phyloP scores from a whole-genome alignment of 768 basidiomycete genomes.

The Leccinum aurantiacum region DNA sequence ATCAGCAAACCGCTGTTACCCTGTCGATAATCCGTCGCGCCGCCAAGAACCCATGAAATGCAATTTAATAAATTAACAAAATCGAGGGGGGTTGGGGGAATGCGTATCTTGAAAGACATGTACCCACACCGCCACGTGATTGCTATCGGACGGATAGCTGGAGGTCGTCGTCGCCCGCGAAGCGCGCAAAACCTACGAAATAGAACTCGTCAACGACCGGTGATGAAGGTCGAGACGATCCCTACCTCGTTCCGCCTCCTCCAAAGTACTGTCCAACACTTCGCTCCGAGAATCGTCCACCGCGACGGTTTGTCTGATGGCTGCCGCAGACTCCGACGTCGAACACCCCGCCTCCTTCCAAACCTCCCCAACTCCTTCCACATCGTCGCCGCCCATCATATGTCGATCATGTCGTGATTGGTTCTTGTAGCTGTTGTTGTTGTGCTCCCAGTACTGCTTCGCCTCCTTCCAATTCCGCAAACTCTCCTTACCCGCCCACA shows the following conservation, averaged over 20 bases:
- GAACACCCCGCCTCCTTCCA: background rate
- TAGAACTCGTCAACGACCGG: background rate
- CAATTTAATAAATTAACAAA: background rate
- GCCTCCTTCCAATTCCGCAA: background rate
- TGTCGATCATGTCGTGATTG: background rate
- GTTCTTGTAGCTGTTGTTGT: background rate
- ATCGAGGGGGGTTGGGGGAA: background rate
- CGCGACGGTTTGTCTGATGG: background rate
- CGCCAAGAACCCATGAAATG: background rate
- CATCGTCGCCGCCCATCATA: background rate
- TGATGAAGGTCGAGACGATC: background rate
- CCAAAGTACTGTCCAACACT: background rate
- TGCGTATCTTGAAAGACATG: background rate
- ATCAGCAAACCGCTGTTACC: background rate
- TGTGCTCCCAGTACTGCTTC: background rate
- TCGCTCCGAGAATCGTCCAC: background rate
- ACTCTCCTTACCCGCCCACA: constrained; percentile 6
- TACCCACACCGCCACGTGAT: background rate
- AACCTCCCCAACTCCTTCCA: background rate
- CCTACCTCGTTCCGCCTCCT: background rate
- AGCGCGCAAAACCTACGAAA: background rate
- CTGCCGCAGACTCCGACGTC: background rate
- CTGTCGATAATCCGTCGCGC: background rate
- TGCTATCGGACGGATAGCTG: background rate
- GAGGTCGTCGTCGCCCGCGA: background rate